Conservation (phyloP, 345 rosid genomes). For the Physaria fendleri region DNA sequence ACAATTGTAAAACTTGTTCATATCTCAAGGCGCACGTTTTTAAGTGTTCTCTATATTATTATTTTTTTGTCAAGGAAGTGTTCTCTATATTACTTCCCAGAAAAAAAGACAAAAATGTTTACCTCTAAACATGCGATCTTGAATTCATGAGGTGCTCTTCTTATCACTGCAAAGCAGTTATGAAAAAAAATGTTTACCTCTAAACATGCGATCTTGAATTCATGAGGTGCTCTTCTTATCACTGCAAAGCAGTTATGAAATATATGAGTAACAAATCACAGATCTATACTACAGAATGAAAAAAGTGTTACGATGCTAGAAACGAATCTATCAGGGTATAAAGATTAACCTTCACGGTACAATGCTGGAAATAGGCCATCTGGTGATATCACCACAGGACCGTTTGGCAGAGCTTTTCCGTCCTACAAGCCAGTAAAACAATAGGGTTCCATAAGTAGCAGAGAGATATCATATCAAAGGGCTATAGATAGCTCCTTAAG, state of each 20-base stretch:
- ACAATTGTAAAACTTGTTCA: slow-evolving; percentile 1
- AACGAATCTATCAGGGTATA: slow-evolving; percentile 5
- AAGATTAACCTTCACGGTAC: slow-evolving; percentile 70
- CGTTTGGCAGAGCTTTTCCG: slow-evolving; percentile 79
- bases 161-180: no score
- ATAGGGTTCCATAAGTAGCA: background rate
- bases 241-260: slow-evolving; percentile 40
- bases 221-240: slow-evolving; percentile 91
- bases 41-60: no score
- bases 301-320: no score
- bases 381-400: slow-evolving; percentile 88
- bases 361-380: slow-evolving; percentile 89
- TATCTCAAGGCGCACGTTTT: no score
- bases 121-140: slow-evolving; percentile 95
- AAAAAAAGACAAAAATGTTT: background rate
- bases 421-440: slow-evolving; percentile 44
- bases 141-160: slow-evolving; percentile 96
- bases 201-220: slow-evolving; percentile 89
- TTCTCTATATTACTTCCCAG: background rate
- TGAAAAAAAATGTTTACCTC: slow-evolving; percentile 41
- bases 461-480: background rate
- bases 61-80: no score
- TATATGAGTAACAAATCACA: no score
- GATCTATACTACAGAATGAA: no score
- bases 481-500: background rate